A percentile compares a stretch with the other conserved stretches of the same genome.
These are phyloP conservation scores for Quercus phellos DNA, from an alignment of 331 rosid genomes.

Conservation along the genomic window DNA sequence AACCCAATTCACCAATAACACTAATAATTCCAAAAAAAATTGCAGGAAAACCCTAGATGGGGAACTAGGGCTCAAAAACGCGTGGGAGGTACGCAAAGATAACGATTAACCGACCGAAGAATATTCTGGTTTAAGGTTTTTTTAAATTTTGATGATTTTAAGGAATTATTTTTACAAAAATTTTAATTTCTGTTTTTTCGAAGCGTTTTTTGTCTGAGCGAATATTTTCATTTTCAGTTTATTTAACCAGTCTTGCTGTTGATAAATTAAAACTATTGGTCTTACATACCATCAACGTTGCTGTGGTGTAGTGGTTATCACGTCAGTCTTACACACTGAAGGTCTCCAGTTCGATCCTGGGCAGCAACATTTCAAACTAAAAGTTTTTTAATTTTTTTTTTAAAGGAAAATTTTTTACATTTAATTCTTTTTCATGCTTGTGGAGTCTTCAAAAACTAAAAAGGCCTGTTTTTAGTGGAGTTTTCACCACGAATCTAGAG, in stretches of 20 bases:
- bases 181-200: background rate
- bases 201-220: too few species aligned
- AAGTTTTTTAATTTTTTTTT: background rate
- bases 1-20: slow-evolving; percentile 8
- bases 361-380: slow-evolving; percentile 34
- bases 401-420: too few species aligned
- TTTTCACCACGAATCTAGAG: too few species aligned
- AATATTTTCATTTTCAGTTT: too few species aligned
- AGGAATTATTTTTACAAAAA: background rate
- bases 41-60: slow-evolving; percentile 23
- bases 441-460: too few species aligned
- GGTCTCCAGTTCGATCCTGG: slow-evolving; percentile 68
- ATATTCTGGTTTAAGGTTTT: background rate
- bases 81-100: background rate
- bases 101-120: background rate
- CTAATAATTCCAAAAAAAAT: background rate
- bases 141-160: background rate
- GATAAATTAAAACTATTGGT: background rate
- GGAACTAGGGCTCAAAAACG: slow-evolving; percentile 27
- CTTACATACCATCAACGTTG: background rate
- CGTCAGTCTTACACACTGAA: slow-evolving; percentile 62
- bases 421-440: too few species aligned
- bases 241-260: too few species aligned
- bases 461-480: too few species aligned
- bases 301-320: slow-evolving; percentile 70